Evolutionary conservation across 805 yeast genomes (phyloP).

Genomic region (Geotrichum ghanense): DNA sequence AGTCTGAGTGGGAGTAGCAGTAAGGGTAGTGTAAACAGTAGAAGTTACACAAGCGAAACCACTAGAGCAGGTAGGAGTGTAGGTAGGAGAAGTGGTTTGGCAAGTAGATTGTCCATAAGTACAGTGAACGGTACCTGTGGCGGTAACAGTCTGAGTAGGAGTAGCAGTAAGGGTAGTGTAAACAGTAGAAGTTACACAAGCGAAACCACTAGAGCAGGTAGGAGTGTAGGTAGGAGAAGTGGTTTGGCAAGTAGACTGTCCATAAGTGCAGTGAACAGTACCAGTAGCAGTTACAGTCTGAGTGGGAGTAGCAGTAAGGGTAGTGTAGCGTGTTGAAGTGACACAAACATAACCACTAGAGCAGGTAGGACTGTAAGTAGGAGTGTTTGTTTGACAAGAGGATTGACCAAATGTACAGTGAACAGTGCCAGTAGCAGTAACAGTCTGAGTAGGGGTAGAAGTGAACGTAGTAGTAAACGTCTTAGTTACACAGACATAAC

Average conservation of each 20-base stretch:
- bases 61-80: not conserved
- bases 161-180: not conserved
- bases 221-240: not conserved
- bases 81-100: not conserved
- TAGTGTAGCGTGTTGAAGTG: not conserved
- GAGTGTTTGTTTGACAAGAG: slow-evolving; percentile 3
- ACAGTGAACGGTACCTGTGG: not conserved
- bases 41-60: not conserved
- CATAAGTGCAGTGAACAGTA: not conserved
- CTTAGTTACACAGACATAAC: not conserved
- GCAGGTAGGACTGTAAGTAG: not conserved
- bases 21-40: slow-evolving; percentile 1
- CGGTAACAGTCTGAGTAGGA: slow-evolving; percentile 1
- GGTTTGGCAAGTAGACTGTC: not conserved
- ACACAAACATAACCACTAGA: not conserved
- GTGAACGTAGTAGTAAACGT: not conserved
- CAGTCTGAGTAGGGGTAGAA: slow-evolving; percentile 4
- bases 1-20: slow-evolving; percentile 15
- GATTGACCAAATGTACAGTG: slow-evolving; percentile 2
- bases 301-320: not conserved
- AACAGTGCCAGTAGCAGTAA: slow-evolving; percentile 5
- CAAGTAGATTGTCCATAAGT: not conserved
- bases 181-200: slow-evolving; percentile 1
- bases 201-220: slow-evolving; percentile 1
- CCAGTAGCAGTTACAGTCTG: not conserved